These are phyloP conservation scores for Isoetes taiwanensis DNA, from an alignment of 75 land plant species.

Conservation along the genomic window DNA sequence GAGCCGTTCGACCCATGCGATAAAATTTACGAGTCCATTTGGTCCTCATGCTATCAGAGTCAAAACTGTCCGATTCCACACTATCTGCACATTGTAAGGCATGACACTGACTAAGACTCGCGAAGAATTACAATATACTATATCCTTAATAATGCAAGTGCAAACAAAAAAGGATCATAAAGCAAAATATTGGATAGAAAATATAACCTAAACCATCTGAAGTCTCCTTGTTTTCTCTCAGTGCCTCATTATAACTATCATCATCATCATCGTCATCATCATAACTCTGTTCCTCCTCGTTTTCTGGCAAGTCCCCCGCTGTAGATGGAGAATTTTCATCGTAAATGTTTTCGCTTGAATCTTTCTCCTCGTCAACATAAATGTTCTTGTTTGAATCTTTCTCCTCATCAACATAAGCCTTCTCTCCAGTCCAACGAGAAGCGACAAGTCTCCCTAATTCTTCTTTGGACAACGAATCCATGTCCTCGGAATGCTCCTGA, in stretches of 20 bases:
- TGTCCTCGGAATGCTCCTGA: constrained; percentile 17
- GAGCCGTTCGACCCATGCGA: background rate
- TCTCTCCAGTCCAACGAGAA: constrained; percentile 91
- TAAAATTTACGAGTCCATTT: no score
- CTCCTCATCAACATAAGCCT: background rate
- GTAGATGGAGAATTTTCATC: constrained; percentile 7
- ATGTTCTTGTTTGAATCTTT: background rate
- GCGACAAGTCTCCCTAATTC: constrained; percentile 84
- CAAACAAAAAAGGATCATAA: constrained; percentile 5
- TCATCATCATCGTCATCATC: constrained; percentile 21
- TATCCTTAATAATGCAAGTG: background rate
- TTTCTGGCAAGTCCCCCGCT: constrained; percentile 9
- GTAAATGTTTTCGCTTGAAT: constrained; percentile 12
- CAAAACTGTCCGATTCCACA: no score
- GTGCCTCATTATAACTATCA: constrained; percentile 1
- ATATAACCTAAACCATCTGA: constrained; percentile 14
- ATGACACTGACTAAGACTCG: background rate
- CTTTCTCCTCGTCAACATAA: background rate
- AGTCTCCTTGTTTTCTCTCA: constrained; percentile 12
- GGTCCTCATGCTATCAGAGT: no score
- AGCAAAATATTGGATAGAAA: constrained; percentile 15
- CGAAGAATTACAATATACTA: constrained; percentile 1
- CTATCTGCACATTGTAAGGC: no score
- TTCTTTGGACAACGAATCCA: constrained; percentile 48
- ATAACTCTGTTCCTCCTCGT: constrained; percentile 19